These are phyloP conservation scores for Cryptococcus sp. DNA, from an alignment of 1,284 basidiomycete genomes.

Conservation along the genomic window DNA sequence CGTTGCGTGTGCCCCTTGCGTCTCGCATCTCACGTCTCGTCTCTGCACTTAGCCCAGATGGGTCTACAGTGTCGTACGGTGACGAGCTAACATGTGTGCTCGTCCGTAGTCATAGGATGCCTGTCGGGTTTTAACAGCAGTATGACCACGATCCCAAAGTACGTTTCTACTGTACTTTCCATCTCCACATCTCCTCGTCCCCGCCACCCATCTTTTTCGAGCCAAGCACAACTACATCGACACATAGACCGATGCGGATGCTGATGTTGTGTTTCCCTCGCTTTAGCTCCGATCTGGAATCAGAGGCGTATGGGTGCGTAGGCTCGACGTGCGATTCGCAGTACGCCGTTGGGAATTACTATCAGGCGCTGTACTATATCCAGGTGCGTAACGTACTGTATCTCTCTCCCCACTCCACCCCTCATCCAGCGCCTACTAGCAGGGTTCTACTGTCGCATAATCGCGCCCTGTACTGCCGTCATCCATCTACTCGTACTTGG, in stretches of 20 bases:
- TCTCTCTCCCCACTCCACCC: not conserved
- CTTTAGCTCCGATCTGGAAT: constrained; percentile 14
- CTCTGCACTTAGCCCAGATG: not conserved
- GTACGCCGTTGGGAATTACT: constrained; percentile 23
- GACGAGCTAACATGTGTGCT: not conserved
- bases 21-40: not conserved
- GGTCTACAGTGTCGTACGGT: not conserved
- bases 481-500: too few relatives aligned
- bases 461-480: not conserved
- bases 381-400: constrained; percentile 18
- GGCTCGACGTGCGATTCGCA: constrained; percentile 17
- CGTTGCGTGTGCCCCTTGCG: constrained; percentile 6
- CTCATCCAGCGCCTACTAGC: not conserved
- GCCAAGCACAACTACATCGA: not conserved
- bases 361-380: constrained; percentile 34
- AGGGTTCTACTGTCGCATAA: not conserved
- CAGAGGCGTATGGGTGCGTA: constrained; percentile 19
- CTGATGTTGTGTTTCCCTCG: not conserved
- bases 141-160: constrained; percentile 24
- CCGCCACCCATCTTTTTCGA: too few relatives aligned
- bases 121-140: constrained; percentile 24
- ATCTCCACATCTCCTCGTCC: too few relatives aligned
- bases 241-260: not conserved
- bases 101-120: constrained; percentile 24
- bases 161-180: not conserved